Conservation (phyloP, 129 eudicot species). For the Mikania micrantha region DNA sequence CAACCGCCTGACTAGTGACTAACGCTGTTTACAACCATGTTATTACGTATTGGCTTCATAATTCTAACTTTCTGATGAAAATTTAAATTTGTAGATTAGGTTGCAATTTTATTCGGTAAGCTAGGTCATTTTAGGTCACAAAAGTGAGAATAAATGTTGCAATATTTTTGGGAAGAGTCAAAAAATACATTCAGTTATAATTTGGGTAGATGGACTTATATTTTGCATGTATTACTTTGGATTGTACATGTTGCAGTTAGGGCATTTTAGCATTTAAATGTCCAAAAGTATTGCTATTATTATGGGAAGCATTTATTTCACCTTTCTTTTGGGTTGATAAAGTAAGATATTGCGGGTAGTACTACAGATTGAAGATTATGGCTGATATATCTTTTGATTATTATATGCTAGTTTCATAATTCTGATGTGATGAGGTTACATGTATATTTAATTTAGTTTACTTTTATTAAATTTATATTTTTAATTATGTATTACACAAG, state of each 20-base stretch:
- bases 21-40: too few relatives aligned
- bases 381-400: background rate
- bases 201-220: constrained; percentile 4
- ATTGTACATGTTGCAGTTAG: background rate
- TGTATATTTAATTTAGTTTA: too few relatives aligned
- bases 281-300: background rate
- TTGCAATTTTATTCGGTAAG: too few relatives aligned
- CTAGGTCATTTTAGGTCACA: background rate
- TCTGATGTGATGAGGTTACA: too few relatives aligned
- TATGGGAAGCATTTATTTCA: background rate
- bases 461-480: background rate
- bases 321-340: background rate
- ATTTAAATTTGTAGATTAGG: too few relatives aligned
- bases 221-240: background rate
- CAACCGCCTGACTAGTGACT: too few relatives aligned
- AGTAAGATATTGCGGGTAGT: background rate
- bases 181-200: background rate
- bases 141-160: background rate
- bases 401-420: background rate
- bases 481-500: background rate
- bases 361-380: background rate
- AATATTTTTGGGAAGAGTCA: background rate
- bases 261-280: background rate
- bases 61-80: too few relatives aligned
- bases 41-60: too few relatives aligned